phyloP scores from a whole-genome alignment of 2,329 filamentous ascomycete genomes.

The Leptographium galeiforme region DNA sequence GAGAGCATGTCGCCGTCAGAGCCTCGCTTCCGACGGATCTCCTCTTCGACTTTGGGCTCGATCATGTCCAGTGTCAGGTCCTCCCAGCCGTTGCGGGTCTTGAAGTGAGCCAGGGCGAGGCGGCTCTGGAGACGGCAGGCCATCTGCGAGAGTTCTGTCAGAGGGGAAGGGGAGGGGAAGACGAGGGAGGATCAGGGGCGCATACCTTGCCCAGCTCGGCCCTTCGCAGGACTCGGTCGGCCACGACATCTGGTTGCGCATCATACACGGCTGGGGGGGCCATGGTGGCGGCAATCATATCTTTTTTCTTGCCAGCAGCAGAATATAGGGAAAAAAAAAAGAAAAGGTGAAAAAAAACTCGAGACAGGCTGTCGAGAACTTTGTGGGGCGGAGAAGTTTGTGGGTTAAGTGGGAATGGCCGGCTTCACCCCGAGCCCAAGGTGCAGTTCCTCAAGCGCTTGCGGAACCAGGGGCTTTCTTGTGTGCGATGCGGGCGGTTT shows the following conservation, averaged over 20 bases:
- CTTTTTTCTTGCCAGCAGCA: not conserved
- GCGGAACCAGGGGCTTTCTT: conserved; percentile 1
- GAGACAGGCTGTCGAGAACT: not conserved
- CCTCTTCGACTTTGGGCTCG: conserved; percentile 70
- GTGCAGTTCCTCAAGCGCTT: conserved; percentile 9
- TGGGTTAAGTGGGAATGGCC: conserved; percentile 13
- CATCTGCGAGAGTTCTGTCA: conserved; percentile 46
- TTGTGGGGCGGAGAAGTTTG: conserved; percentile 10
- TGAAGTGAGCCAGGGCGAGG: conserved; percentile 90
- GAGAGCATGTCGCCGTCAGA: conserved; percentile 63
- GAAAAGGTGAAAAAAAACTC: not conserved
- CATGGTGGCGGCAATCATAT: conserved; percentile 9
- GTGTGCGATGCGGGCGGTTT: not conserved
- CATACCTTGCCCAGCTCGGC: conserved; percentile 64
- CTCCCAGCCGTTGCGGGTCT: conserved; percentile 91
- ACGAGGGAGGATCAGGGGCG: not conserved
- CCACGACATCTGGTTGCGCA: conserved; percentile 50
- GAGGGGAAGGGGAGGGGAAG: not conserved
- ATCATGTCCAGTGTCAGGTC: conserved; percentile 76
- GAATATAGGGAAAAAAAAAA: not conserved
- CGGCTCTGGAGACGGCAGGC: conserved; percentile 86
- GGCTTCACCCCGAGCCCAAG: conserved; percentile 2
- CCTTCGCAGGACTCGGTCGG: conserved; percentile 56
- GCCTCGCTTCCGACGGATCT: conserved; percentile 60
- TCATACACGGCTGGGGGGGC: conserved; percentile 28